These are phyloP conservation scores for Spizellomyces sp. DNA, from an alignment of 192 early-diverging fungal genomes.

Conservation along the genomic window DNA sequence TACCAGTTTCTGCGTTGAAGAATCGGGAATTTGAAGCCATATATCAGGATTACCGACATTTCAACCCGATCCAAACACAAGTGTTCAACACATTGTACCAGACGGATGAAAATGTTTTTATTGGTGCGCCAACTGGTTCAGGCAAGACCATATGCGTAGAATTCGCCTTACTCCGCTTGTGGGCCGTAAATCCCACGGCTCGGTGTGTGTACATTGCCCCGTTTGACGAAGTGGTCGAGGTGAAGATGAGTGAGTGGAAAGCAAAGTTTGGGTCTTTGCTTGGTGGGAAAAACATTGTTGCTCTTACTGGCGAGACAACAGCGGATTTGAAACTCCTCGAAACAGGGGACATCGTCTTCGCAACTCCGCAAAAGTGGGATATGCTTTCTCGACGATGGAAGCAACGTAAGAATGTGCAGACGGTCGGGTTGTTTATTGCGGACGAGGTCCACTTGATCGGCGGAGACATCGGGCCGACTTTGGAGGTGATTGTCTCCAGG, in stretches of 20 bases:
- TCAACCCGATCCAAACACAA: constrained; percentile 98
- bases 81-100: constrained; percentile 86
- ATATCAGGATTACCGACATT: constrained; percentile 65
- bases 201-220: constrained; percentile 93
- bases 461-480: constrained; percentile 84
- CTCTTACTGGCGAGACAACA: constrained; percentile 86
- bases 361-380: constrained; percentile 94
- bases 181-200: constrained; percentile 60
- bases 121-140: constrained; percentile 90
- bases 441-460: constrained; percentile 96
- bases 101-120: constrained; percentile 85
- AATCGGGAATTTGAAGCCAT: constrained; percentile 74
- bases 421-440: constrained; percentile 83
- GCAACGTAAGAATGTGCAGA: constrained; percentile 91
- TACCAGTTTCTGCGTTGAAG: constrained; percentile 77
- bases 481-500: constrained; percentile 91
- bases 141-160: constrained; percentile 97
- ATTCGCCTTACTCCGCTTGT: constrained; percentile 90
- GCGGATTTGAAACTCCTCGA: constrained; percentile 89
- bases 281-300: constrained; percentile 87
- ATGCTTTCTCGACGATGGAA: constrained; percentile 93
- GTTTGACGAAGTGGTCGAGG: constrained; percentile 79
- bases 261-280: constrained; percentile 74
- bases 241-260: constrained; percentile 80
- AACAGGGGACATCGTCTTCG: constrained; percentile 87